Evolutionary conservation across 768 basidiomycete genomes (phyloP), one percentile per base, ranked within the genome.

Genomic region (Leucosporidium yakuticum): DNA sequence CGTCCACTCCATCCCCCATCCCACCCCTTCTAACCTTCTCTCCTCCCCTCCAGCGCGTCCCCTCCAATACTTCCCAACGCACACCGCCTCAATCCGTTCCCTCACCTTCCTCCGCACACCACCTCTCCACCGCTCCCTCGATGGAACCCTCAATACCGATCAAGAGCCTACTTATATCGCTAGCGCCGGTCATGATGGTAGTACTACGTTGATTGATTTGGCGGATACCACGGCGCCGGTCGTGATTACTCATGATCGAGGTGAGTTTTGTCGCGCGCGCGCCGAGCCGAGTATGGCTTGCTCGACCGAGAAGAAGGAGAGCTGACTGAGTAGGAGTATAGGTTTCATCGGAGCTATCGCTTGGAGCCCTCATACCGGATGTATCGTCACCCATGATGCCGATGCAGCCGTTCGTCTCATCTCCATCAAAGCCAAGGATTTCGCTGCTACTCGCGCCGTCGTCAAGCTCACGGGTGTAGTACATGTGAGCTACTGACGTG

Each of bases 151-250:
- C 12, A 80, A 80, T 14, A 73, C 80, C 0, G 81, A 83, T 39
- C 81, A 80, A 54, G 84, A 90, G 75, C 90, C 91, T 0, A 87
- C 85, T 0, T 82, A 90, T 31, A 83, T 94, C 63, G 84, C 85
- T 9, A 88, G 86, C 70, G 88, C 86, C 0, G 89, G 90, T 0
- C 89, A 89, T 69, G 91, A 95, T 70, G 92, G 91, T 2, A 81
- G 85, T 65, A 84, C 87, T 55, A 85, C 85, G 69, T 76, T 91
- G 75, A 87, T 86, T 0, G 93, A 96, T 75, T 84, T 91, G 50
- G 82, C 89, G 4, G 88, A 91, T 20, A 83, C 50, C 53, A 25
- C 2, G 47, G 63, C 7, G 55, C 39, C 1, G 55, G 17, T 63
- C 32, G 53, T 63, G n/a, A 44, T 70, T 21, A 56, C 31, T 0